Evolutionary conservation across 495 filamentous ascomycete genomes (phyloP), one percentile per base, ranked within the genome.

Genomic region (Cercophora sp.): DNA sequence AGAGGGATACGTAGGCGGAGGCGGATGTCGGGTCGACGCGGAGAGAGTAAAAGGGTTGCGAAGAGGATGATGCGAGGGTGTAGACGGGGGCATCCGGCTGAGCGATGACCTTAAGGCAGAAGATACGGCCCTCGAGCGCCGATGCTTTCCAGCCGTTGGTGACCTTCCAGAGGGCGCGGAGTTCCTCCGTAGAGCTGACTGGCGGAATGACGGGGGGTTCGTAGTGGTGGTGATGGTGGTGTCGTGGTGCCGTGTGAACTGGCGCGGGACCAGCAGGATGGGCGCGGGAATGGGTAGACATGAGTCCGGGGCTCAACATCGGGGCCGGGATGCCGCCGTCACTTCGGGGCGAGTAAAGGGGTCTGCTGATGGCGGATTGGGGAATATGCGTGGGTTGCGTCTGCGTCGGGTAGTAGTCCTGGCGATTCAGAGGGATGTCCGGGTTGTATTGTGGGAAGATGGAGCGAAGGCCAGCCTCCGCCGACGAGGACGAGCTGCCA

Each of bases 401-500:
- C 64, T 78, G 78, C 3, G 79, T 82, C 9, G 85, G 84, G 48
- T 77, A 82, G 61, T 90, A 89, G 32, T 76, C 71, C 62, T 93
- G 88, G 48, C 82, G 79, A 51, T 78, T 76, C 20, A 89, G 75
- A 8, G 86, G 79, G 8, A 86, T 42, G n/a, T 79, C 78, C 8
- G 83, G 82, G 64, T 95, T 82, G 61, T 89, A 91, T n/a, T 75
- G 79, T 11, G 89, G 89, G 63, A 95, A 93, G 53, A 93, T 93
- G 11, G 69, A 79, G 45, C 72, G 72, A 46, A 60, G 74, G 3
- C 22, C 51, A 0, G 57, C 44, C 60, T 48, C 15, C 4, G 23
- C n/a, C 18, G 32, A 37, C 15, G 26, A 13, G 11, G 44, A 47
- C 4, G 44, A 34, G 26, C 13, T 23, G 25, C 44, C 44, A 34